Conservation (phyloP, 1,139 yeast species). For the Scheffersomyces titani region DNA sequence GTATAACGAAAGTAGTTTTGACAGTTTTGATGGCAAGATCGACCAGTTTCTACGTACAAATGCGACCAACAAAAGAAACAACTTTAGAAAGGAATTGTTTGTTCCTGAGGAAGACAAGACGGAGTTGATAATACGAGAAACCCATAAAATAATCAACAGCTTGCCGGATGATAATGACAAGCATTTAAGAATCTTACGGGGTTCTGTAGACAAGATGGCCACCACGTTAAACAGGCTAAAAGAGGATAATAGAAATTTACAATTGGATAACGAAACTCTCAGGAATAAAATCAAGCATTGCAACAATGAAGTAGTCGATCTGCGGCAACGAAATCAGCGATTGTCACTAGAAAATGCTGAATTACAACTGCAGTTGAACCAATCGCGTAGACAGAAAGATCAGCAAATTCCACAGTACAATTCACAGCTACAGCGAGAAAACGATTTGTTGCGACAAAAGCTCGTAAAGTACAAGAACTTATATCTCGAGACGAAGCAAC, state of each 20-base stretch:
- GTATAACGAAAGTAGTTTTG: constrained; percentile 3
- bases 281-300: constrained; percentile 1
- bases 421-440: constrained; percentile 25
- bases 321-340: not conserved
- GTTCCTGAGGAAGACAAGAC: constrained; percentile 19
- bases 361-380: constrained; percentile 14
- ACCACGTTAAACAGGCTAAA: constrained; percentile 20
- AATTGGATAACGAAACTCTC: constrained; percentile 17
- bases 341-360: constrained; percentile 5
- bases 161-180: constrained; percentile 33
- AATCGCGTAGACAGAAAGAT: constrained; percentile 9
- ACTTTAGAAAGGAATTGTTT: not conserved
- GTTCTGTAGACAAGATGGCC: constrained; percentile 25
- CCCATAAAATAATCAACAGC: constrained; percentile 28
- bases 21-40: constrained; percentile 3
- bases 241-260: constrained; percentile 13
- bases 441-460: constrained; percentile 32
- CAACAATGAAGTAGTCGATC: constrained; percentile 1
- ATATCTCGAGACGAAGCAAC: constrained; percentile 20
- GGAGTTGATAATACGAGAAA: constrained; percentile 29
- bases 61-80: not conserved
- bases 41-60: constrained; percentile 1
- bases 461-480: constrained; percentile 35
- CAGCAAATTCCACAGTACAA: constrained; percentile 15
- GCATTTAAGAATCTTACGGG: constrained; percentile 20